A percentile compares a stretch with the other conserved stretches of the same genome.
Conservation (phyloP, 2,329 filamentous ascomycete species). For the Neonectria punicea region DNA sequence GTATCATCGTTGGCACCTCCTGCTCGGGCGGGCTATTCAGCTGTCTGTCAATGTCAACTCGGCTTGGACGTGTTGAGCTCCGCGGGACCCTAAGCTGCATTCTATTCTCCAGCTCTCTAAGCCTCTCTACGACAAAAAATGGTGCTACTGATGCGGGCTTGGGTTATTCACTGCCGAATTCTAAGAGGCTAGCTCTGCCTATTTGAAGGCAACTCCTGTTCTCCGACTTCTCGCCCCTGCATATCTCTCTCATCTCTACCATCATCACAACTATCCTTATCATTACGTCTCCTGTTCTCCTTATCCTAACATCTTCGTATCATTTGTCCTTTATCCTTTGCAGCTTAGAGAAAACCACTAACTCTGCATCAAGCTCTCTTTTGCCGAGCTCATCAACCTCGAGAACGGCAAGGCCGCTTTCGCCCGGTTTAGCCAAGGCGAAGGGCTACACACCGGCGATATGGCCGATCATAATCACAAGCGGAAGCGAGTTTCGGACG, state of each 20-base stretch:
- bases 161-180: slow-evolving; percentile 36
- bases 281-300: background rate
- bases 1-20: background rate
- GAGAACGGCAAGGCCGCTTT: slow-evolving; percentile 49
- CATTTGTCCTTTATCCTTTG: background rate
- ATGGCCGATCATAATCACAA: slow-evolving; percentile 40
- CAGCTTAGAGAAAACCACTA: slow-evolving; percentile 23
- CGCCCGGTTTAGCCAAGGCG: slow-evolving; percentile 32
- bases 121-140: background rate
- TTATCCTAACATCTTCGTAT: slow-evolving; percentile 1
- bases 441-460: slow-evolving; percentile 23
- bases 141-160: background rate
- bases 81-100: background rate
- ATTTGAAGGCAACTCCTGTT: background rate
- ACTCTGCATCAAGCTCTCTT: slow-evolving; percentile 44
- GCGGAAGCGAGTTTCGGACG: slow-evolving; percentile 44
- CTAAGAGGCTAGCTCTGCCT: slow-evolving; percentile 16
- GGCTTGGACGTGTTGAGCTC: background rate
- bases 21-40: background rate
- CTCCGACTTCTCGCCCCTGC: slow-evolving; percentile 22
- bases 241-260: slow-evolving; percentile 1
- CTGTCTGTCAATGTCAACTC: background rate
- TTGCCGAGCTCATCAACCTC: slow-evolving; percentile 44
- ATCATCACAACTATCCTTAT: slow-evolving; percentile 1
- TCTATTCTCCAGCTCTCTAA: background rate